phyloP scores from a whole-genome alignment of 139 green algal species.

The Picochlorum sp. region DNA sequence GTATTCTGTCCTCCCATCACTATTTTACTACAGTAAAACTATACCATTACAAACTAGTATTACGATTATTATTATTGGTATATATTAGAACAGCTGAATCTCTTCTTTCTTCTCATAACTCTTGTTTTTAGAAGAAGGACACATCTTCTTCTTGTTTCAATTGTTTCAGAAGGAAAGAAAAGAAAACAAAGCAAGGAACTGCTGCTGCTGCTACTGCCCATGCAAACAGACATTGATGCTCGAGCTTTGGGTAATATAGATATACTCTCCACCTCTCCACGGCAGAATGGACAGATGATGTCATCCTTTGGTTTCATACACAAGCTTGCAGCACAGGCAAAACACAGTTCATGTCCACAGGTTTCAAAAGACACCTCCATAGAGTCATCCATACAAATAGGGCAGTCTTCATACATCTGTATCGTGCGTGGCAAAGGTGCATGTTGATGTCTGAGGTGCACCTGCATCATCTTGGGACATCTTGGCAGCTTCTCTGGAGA shows the following conservation, averaged over 20 bases:
- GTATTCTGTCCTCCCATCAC: neutral
- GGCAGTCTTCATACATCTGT: conserved; percentile 1
- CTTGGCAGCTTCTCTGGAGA: neutral
- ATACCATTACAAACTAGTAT: neutral
- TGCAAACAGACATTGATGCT: neutral
- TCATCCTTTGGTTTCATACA: neutral
- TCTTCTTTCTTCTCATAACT: too few species aligned
- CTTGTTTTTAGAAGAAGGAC: too few species aligned
- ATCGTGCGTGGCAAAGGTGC: too few species aligned
- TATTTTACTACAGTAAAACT: neutral
- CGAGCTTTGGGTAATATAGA: neutral
- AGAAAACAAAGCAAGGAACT: too few species aligned
- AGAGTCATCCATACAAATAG: conserved; percentile 12
- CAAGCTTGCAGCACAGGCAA: conserved; percentile 11
- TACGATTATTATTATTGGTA: too few species aligned
- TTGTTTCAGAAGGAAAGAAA: too few species aligned
- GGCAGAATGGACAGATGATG: conserved; percentile 14
- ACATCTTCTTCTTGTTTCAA: too few species aligned
- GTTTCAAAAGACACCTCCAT: conserved; percentile 1
- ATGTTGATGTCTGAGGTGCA: neutral
- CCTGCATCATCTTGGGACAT: neutral
- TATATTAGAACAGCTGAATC: too few species aligned
- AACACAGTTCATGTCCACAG: conserved; percentile 18
- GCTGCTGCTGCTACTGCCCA: too few species aligned
- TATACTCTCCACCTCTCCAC: neutral